Conservation (phyloP, 2,329 filamentous ascomycete species). For the Fusarium sp. region DNA sequence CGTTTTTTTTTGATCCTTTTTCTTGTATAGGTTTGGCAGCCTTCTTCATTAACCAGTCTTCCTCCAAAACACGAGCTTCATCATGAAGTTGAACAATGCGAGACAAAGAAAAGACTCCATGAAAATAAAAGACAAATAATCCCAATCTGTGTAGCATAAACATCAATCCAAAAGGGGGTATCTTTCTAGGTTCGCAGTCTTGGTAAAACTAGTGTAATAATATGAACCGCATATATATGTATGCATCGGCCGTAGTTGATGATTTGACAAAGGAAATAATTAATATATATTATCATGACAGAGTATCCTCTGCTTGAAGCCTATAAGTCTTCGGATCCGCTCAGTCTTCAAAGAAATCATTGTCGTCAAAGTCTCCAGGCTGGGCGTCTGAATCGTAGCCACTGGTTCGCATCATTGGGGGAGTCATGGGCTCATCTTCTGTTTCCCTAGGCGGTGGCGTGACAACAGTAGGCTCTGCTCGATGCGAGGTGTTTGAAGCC, state of each 20-base stretch:
- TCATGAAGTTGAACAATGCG: slow-evolving; percentile 18
- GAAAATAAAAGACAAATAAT: slow-evolving; percentile 29
- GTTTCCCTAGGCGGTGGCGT: slow-evolving; percentile 56
- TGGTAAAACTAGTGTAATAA: slow-evolving; percentile 46
- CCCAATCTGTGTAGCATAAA: slow-evolving; percentile 46
- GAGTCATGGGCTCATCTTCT: slow-evolving; percentile 63
- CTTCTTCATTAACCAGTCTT: slow-evolving; percentile 11
- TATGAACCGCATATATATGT: slow-evolving; percentile 37
- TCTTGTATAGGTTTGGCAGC: slow-evolving; percentile 6
- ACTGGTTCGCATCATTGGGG: slow-evolving; percentile 69
- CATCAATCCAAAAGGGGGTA: slow-evolving; percentile 55
- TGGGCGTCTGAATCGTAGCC: slow-evolving; percentile 72
- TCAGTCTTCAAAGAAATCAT: slow-evolving; percentile 66
- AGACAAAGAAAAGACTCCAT: slow-evolving; percentile 26
- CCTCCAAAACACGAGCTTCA: slow-evolving; percentile 11
- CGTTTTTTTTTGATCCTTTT: slow-evolving; percentile 15
- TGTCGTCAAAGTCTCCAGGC: slow-evolving; percentile 69
- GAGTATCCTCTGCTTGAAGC: slow-evolving; percentile 7
- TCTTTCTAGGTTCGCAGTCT: slow-evolving; percentile 56
- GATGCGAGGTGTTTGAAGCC: slow-evolving; percentile 49
- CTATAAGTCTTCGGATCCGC: not conserved
- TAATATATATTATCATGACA: slow-evolving; percentile 21
- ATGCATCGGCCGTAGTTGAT: slow-evolving; percentile 43
- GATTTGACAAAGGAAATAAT: slow-evolving; percentile 47
- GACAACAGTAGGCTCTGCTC: slow-evolving; percentile 30